A percentile compares a stretch with the other conserved stretches of the same genome.
These are phyloP conservation scores for Aspergillus terreus DNA, from an alignment of 2,329 filamentous ascomycete genomes.

Conservation along the genomic window DNA sequence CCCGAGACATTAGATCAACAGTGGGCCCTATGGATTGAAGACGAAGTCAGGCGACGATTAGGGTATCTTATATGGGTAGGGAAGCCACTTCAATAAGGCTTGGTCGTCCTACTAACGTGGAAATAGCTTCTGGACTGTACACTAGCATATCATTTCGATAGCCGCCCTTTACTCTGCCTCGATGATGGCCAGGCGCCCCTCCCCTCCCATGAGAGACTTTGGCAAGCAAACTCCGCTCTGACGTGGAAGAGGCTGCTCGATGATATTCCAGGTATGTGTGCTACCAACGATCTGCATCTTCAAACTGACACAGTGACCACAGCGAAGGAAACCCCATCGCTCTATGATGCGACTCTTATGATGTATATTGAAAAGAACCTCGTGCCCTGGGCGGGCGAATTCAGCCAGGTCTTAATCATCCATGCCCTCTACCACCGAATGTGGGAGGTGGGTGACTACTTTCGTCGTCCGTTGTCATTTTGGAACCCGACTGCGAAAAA, in stretches of 20 bases:
- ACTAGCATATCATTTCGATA: conserved; percentile 36
- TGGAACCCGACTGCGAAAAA: conserved; percentile 44
- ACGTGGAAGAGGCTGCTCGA: conserved; percentile 29
- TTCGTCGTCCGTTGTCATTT: conserved; percentile 43
- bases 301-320: not conserved
- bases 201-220: conserved; percentile 40
- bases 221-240: conserved; percentile 35
- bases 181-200: conserved; percentile 39
- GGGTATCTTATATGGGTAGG: conserved; percentile 44
- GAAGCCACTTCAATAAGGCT: not conserved
- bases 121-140: conserved; percentile 42
- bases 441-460: conserved; percentile 48
- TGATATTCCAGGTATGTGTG: conserved; percentile 17
- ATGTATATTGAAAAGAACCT: conserved; percentile 50
- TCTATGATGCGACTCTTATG: conserved; percentile 42
- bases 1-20: conserved; percentile 12
- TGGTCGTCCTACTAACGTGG: conserved; percentile 3
- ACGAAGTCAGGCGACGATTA: conserved; percentile 36
- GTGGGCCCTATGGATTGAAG: conserved; percentile 37
- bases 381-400: conserved; percentile 44
- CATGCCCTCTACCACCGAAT: conserved; percentile 50
- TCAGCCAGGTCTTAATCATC: conserved; percentile 47
- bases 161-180: conserved; percentile 33
- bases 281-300: not conserved
- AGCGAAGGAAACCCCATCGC: conserved; percentile 29